Base-by-base conservation (phyloP, 2,329 filamentous ascomycete genomes). In the Arthroderma sp. region DNA sequence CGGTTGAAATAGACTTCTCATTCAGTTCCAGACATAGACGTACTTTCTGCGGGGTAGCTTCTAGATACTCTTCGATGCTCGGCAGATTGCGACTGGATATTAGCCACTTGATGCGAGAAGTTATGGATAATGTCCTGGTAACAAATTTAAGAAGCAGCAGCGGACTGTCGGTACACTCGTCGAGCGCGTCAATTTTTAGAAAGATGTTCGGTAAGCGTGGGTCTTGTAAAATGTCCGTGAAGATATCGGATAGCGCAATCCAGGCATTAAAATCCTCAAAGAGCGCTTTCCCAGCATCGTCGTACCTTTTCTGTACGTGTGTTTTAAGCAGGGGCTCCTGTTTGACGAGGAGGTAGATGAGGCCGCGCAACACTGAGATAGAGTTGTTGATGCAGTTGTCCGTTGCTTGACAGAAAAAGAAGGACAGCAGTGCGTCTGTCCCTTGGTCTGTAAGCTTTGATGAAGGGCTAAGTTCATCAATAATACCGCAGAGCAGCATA, bases 181-280 rank as follows among this genome's bases (percentile, higher is more conserved):
- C 75, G 0, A 79, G 71, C 0, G 74, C 76, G 63, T 79, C 75
- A 44, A 80, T 63, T 11, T 78, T 59, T 2, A 80, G 55, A 59
- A 67, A 68, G 0, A 65, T 66, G 0, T 11, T 59, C 0, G 63
- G 15, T 2, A 73, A 56, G 4, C 11, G 63, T 2, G 60, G 56
- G 44, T 77, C 72, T 13, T 66, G 15, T 1, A 80, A 58, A 9
- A 80, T 74, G 2, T 62, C 60, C 0, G 15, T 59, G 0, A 80
- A 68, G 4, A 78, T 71, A 1, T 68, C 57, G 0, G 62, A 67
- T 5, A 80, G 54, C 1, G 66, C 63, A 41, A 63, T 33, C 66
- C 69, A 75, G 1, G 69, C 66, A 65, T 74, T 75, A 0, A 39
- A 13, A 39, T 69, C 72, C 15, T 74, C 65, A 55, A 79, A 79